Percentiles rank a stretch among this genome's conserved stretches.
Evolutionary conservation across 2,329 filamentous ascomycete species (phyloP).

Genomic region (Sporothrix mexicana): DNA sequence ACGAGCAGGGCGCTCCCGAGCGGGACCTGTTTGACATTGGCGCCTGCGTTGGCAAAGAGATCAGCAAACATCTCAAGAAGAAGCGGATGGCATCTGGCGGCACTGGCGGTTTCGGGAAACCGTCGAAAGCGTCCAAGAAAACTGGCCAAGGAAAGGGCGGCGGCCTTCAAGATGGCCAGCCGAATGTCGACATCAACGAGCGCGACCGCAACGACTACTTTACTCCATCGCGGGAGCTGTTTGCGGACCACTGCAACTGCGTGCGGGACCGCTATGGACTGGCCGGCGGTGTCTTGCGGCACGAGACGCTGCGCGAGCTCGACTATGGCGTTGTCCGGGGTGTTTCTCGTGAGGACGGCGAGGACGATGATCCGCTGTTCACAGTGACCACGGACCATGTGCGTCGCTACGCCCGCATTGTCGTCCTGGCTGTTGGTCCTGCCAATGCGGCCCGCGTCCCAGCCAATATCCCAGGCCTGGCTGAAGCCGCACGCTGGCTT

Average conservation of each 20-base stretch:
- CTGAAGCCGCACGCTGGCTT: constrained; percentile 11
- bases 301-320: constrained; percentile 67
- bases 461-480: constrained; percentile 31
- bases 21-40: constrained; percentile 70
- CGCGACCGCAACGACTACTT: constrained; percentile 73
- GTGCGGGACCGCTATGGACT: constrained; percentile 66
- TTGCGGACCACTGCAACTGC: constrained; percentile 65
- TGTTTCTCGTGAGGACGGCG: constrained; percentile 49
- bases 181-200: constrained; percentile 63
- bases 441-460: constrained; percentile 64
- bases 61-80: constrained; percentile 81
- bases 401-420: constrained; percentile 62
- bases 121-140: neutral
- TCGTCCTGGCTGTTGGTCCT: constrained; percentile 74
- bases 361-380: constrained; percentile 64
- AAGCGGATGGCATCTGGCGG: constrained; percentile 44
- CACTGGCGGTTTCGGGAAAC: neutral
- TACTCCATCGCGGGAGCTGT: constrained; percentile 66
- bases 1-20: constrained; percentile 62
- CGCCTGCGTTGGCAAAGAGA: constrained; percentile 77
- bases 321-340: constrained; percentile 59
- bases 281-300: constrained; percentile 59
- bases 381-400: constrained; percentile 63
- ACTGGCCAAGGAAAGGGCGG: constrained; percentile 37
- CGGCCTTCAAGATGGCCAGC: constrained; percentile 46